A percentile compares a stretch with the other conserved stretches of the same genome.
Conservation (phyloP, 306 rosid species). For the Inga laurina region DNA sequence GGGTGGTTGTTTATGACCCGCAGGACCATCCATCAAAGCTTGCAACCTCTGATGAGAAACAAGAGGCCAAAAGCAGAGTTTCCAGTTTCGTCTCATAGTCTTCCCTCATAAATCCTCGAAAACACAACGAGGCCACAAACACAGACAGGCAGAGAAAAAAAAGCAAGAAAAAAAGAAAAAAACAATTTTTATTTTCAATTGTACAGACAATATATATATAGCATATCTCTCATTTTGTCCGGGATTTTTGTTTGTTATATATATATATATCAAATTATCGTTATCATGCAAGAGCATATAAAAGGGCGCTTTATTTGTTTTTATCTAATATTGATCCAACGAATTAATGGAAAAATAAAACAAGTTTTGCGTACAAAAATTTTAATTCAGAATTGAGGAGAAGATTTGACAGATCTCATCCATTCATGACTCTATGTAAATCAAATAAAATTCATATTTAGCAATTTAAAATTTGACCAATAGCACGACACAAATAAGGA, state of each 20-base stretch:
- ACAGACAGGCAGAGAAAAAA: background rate
- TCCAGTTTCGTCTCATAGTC: slow-evolving; percentile 11
- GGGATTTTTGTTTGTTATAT: slow-evolving; percentile 15
- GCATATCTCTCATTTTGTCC: slow-evolving; percentile 17
- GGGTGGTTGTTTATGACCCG: slow-evolving; percentile 39
- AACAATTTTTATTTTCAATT: slow-evolving; percentile 21
- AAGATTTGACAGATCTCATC: background rate
- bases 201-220: slow-evolving; percentile 40
- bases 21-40: background rate
- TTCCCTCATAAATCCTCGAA: background rate
- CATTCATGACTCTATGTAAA: background rate
- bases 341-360: background rate
- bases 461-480: background rate
- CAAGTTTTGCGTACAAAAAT: background rate
- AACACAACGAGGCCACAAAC: background rate
- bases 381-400: background rate
- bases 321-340: background rate
- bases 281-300: background rate
- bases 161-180: background rate
- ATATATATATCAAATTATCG: background rate
- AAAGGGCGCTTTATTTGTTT: background rate
- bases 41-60: background rate
- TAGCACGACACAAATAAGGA: background rate
- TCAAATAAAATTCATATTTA: background rate
- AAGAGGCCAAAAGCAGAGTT: slow-evolving; percentile 4